Base-by-base conservation (phyloP, 2,329 filamentous ascomycete species). In the Colletotrichum sp. region DNA sequence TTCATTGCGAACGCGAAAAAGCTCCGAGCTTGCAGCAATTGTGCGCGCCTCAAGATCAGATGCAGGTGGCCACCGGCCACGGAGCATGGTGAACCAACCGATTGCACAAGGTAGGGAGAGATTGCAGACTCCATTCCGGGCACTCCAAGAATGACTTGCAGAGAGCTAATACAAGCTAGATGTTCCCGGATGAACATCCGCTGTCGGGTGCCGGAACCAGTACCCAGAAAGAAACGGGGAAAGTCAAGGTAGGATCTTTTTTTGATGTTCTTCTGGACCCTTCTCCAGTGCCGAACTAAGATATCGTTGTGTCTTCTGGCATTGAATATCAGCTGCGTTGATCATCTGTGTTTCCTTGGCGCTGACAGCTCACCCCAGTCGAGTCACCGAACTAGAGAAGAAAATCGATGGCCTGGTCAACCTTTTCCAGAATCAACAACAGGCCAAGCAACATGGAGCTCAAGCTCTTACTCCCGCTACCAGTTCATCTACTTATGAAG, bases 351-450 rank as follows among this genome's bases (percentile, higher is more conserved):
- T 18, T 59, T 7, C 3, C 55, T 10, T 10, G 10, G 3, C 36
- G 44, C 44, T 52, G 44, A 52, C 44, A 26, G n/a, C 4, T 32
- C 24, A 7, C n/a, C 4, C 15, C 9, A 86, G 84, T 8, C 82
- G 84, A 13, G 84, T 86, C 3, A 84, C 82, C 7, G 83, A 85
- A 52, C 62, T 86, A 4, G 85, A 86, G 69, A 81, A 84, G 68
- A 86, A 85, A 75, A 84, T 86, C 34, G 84, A 86, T n/a, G 83
- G 83, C 52, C 82, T 86, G 26, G 82, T 86, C 65, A 84, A 82
- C 6, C 80, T 86, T 7, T 80, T 86, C 10, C 82, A 83, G 7
- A 81, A 81, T 16, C 82, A 79, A 63, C 81, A 83, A 24, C 80
- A 81, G 5, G 1, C 55, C 6, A 49, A 68, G 39, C 24, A 36